Base-by-base conservation (phyloP, 2,329 filamentous ascomycete species). In the Colletotrichum sp. region DNA sequence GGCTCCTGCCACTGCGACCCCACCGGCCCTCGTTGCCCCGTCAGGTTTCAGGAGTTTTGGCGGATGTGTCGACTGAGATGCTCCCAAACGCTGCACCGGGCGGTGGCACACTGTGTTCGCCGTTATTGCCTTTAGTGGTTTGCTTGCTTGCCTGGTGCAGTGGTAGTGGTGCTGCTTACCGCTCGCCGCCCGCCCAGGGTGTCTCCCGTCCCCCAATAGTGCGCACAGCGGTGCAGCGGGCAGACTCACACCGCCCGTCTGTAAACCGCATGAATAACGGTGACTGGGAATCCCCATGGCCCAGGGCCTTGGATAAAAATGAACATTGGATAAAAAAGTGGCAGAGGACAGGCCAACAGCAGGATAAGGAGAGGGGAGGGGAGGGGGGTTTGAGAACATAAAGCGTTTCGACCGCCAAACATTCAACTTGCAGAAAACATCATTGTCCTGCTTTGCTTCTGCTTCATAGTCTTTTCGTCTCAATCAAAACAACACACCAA, bases 11-110 rank as follows among this genome's bases (percentile, higher is more conserved):
- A 34, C 36, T 12, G 61, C 30, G 19, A 39, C 61, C 32, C 32
- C 61, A 64, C 61, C 36, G 22, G 11, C 15, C 44, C 22, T 76
- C 75, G 82, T 83, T 83, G 82, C 82, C 83, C 82, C 79, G 83
- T 82, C 83, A 84, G 81, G 78, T 78, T 73, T 79, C 81, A 78
- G 78, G 79, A 60, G 44, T 9, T 64, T 67, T 69, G 63, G 65
- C 36, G 48, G 57, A n/a, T 63, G 61, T 28, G 32, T 44, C 61
- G 32, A 64, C 59, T 30, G 25, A 60, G 28, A 61, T 34, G 2
- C 28, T 32, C 44, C 44, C 44, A 52, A 25, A 52, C 44, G n/a
- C 44, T 52, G 44, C 39, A 48, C 19, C 39, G 39, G 16, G 36
- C 16, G 36, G 9, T 32, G 39, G 67, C 60, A 55, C 66, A 69